These are phyloP conservation scores for Pseudozyma hubeiensis DNA, from an alignment of 1,284 basidiomycete species.

Conservation along the genomic window DNA sequence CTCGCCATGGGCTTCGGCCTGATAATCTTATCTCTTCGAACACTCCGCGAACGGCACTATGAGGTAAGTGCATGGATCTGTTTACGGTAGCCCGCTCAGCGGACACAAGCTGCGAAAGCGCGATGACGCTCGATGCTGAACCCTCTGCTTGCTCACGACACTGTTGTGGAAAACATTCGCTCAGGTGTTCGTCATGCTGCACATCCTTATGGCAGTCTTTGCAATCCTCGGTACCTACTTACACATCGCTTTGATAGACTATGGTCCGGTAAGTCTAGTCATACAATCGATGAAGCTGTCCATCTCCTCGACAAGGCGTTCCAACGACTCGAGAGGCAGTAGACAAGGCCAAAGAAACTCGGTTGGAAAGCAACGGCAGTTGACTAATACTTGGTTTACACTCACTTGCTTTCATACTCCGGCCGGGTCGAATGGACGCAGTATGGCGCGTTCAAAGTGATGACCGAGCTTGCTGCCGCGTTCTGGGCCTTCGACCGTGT, in stretches of 20 bases:
- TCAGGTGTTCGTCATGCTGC: constrained; percentile 59
- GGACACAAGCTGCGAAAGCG: too few relatives aligned
- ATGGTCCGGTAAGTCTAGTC: constrained; percentile 22
- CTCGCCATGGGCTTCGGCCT: constrained; percentile 39
- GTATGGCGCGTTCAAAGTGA: constrained; percentile 36
- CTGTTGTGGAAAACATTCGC: constrained; percentile 4
- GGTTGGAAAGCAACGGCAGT: too few relatives aligned
- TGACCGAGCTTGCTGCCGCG: constrained; percentile 35
- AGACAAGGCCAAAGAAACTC: too few relatives aligned
- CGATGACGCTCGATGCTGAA: too few relatives aligned
- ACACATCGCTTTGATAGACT: constrained; percentile 58
- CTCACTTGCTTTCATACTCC: too few relatives aligned
- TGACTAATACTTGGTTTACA: too few relatives aligned
- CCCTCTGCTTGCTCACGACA: too few relatives aligned
- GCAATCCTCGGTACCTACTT: constrained; percentile 60
- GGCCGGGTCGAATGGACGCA: not conserved
- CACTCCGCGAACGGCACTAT: constrained; percentile 34
- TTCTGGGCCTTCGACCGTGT: constrained; percentile 51
- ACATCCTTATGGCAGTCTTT: constrained; percentile 64
- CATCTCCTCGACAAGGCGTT: too few relatives aligned
- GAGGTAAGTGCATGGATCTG: constrained; percentile 18
- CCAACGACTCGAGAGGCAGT: too few relatives aligned
- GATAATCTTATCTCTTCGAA: constrained; percentile 34
- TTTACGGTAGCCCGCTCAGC: too few relatives aligned
- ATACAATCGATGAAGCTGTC: too few relatives aligned